Base-by-base conservation (phyloP, 164 flowering plant species). In the Vitis riparia region DNA sequence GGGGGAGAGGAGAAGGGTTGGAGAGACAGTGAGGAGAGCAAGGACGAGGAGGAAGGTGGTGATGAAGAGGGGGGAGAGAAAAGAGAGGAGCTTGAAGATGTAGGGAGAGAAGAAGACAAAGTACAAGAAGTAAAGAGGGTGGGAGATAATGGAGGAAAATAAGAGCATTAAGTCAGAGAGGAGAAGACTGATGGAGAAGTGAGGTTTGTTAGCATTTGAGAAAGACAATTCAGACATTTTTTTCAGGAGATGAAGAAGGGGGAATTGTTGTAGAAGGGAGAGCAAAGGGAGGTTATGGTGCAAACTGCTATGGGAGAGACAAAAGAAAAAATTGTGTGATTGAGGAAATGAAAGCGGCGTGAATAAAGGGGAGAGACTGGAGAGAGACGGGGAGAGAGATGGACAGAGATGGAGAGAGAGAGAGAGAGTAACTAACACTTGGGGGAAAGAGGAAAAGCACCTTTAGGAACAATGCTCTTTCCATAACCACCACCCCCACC, bases 71-170 rank as follows among this genome's bases (percentile, higher is more conserved):
- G 97, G 97, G 9, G 85, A 88, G 51, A 95, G 88, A 50, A 87
- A 91, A 23, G 86, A 87, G 50, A 89, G 60, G 69, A 90, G 80
- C 73, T 82, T 88, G 77, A 89, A 70, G 60, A 92, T 70, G 82
- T 88, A 90, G 13, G 93, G 96, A 2, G 83, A 84, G 89, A 91
- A 89, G 88, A 89, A 89, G 78, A 93, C 66, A 69, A 90, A 73
- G 90, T 87, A 91, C 51, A 84, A 87, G 77, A 88, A 84, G 80
- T 87, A 87, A 8, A 91, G 77, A 62, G 92, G 93, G 72, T 92
- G 82, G 15, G 91, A 88, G 65, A 82, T 53, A 56, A 89, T 56
- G 80, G 84, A 77, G 47, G 85, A 80, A 32, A 68, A 81, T 19
- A 83, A 60, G 62, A 71, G 69, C 60, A 71, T 10, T 23, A 88